Evolutionary conservation across 768 basidiomycete genomes (phyloP), one percentile per base, ranked within the genome.

Genomic region (Collybia nuda): DNA sequence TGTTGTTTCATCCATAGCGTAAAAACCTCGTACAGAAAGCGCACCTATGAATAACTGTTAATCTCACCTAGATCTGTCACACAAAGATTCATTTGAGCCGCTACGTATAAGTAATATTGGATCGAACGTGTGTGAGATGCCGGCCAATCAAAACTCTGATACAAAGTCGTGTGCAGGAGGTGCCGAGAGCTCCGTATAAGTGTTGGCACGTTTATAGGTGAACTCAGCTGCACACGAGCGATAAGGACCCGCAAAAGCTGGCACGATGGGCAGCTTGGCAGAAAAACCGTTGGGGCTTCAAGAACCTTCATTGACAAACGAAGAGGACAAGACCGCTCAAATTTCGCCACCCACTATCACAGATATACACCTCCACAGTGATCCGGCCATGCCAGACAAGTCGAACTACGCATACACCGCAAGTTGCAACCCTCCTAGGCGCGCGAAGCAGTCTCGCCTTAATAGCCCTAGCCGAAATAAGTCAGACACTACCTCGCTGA

Each of bases 401-500:
- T n/a, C 40, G 17, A 44, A 41, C 32, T 40, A 51, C 6, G 29
- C 50, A 35, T 72, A 72, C 56, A 51, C 66, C 24, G 69, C 64
- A 5, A 69, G 66, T 56, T 68, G 64, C 40, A 74, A 74, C 40
- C 74, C 72, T 21, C 52, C 71, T 35, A 61, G 74, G 24, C 72
- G 72, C 18, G 71, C 67, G 8, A 75, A 75, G 55, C 69, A 67
- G 17, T 29, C 47, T 23, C 56, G 60, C 12, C 12, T 47, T 26
- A 45, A 54, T 15, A 48, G 40, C n/a, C 14, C 21, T 23, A 18
- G 49, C 3, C 37, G 26, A 28, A 39, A 5, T 26, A 40, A 22
- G 19, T 45, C 55, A n/a, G 37, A 61, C 26, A 9, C 50, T 9
- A 48, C 49, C 6, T 47, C 43, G 6, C 23, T 51, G 15, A 44